Percentiles rank a stretch among this genome's conserved stretches.
Conservation (phyloP, 2,329 filamentous ascomycete genomes). For the Claviceps humidiphila region DNA sequence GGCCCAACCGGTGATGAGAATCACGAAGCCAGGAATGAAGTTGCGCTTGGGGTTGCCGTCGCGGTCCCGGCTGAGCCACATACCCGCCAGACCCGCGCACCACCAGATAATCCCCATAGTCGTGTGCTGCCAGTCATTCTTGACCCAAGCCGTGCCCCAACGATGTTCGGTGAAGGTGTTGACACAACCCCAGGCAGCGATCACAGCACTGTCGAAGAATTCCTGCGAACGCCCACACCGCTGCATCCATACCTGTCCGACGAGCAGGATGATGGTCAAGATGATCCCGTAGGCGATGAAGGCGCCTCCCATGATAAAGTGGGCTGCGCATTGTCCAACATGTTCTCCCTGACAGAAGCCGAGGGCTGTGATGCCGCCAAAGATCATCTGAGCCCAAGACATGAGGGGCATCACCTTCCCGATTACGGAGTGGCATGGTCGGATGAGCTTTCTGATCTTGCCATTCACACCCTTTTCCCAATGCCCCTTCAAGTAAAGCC, state of each 20-base stretch:
- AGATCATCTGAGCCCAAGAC: constrained; percentile 87
- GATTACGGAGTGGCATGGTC: constrained; percentile 62
- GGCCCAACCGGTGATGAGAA: constrained; percentile 84
- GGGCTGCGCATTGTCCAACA: constrained; percentile 79
- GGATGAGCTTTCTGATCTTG: constrained; percentile 58
- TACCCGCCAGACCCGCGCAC: constrained; percentile 78
- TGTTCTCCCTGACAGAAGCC: constrained; percentile 92
- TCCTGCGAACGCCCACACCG: constrained; percentile 80
- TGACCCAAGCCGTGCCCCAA: constrained; percentile 81
- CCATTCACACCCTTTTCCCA: constrained; percentile 74
- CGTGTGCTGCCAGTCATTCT: constrained; percentile 93
- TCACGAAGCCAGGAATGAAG: constrained; percentile 81
- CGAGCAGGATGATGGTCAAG: constrained; percentile 72
- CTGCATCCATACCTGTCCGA: constrained; percentile 78
- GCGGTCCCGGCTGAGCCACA: constrained; percentile 80
- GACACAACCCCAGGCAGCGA: constrained; percentile 89
- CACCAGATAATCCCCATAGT: constrained; percentile 99
- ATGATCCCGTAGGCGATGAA: constrained; percentile 91
- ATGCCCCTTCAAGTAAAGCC: constrained; percentile 80
- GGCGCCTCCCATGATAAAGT: constrained; percentile 97
- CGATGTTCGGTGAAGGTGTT: constrained; percentile 97
- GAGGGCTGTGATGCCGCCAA: constrained; percentile 82
- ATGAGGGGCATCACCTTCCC: constrained; percentile 80
- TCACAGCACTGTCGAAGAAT: constrained; percentile 87
- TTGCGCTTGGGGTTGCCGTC: constrained; percentile 83